Conservation (phyloP, 371 early-diverging fungal genomes). For the Mucor saturninus region DNA sequence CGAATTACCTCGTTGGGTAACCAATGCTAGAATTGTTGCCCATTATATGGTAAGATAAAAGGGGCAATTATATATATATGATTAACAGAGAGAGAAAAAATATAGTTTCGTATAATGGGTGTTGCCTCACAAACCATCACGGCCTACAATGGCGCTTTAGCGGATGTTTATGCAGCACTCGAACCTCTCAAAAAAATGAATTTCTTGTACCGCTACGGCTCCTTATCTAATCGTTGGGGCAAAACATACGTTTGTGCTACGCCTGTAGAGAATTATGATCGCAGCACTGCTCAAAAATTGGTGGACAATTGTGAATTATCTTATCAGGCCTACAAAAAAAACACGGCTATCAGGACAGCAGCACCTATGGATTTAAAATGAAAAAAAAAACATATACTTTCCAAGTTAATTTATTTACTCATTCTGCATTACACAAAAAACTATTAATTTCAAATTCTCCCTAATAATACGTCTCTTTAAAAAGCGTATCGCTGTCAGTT, state of each 20-base stretch:
- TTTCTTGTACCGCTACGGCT: slow-evolving; percentile 50
- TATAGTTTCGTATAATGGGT: slow-evolving; percentile 51
- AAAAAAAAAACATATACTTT: too few species aligned
- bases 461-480: too few species aligned
- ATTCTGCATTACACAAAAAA: too few species aligned
- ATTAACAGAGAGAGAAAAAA: neutral
- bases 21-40: slow-evolving; percentile 36
- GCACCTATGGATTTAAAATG: too few species aligned
- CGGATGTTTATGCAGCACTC: slow-evolving; percentile 58
- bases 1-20: slow-evolving; percentile 54
- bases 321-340: slow-evolving; percentile 39
- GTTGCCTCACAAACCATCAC: slow-evolving; percentile 66
- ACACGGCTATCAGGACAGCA: too few species aligned
- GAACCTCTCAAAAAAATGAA: slow-evolving; percentile 46
- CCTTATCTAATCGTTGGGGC: slow-evolving; percentile 47
- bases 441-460: too few species aligned
- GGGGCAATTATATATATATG: neutral
- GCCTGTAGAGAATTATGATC: slow-evolving; percentile 37
- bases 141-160: slow-evolving; percentile 55
- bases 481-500: too few species aligned
- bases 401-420: too few species aligned
- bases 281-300: slow-evolving; percentile 31
- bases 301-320: slow-evolving; percentile 40
- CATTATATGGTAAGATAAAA: slow-evolving; percentile 50
- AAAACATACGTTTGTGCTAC: slow-evolving; percentile 41